Base-by-base conservation (phyloP, 2,329 filamentous ascomycete genomes). In the Coniochaeta pulveracea region DNA sequence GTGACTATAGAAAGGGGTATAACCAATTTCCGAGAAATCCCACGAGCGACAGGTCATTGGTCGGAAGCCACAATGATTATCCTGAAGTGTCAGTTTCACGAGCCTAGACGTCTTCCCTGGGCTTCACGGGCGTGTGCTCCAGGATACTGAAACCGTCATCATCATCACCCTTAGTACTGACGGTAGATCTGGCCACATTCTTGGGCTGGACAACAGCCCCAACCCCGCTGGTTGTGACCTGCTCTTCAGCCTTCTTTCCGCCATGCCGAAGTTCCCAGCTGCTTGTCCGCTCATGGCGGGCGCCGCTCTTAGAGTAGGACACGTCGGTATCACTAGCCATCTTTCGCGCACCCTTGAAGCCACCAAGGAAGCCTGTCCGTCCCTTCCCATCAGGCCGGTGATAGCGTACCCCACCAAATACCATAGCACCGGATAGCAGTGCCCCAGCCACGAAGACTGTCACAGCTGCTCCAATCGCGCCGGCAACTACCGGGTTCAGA, bases 201-300 rank as follows among this genome's bases (percentile, higher is more conserved):
- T 21, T 12, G 26, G 6, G 14, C 23, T 14, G 17, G 15, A 47
- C 44, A 12, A 42, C 48, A 11, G 37, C 47, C 24, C 34, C 48
- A 17, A 28, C 39, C 11, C 40, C 40, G 3, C 28, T 27, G 6
- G 33, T 32, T 29, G 11, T 23, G 8, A 19, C 28, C 9, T 15
- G 19, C 3, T 18, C 37, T 10, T 27, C 34, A 2, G 16, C 16
- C 10, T 12, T 26, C 24, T 31, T 39, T 10, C 17, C 42, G 11
- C 47, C 49, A 16, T 45, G 43, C 2, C 47, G 43, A 33, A 70
- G 47, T 41, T 70, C 66, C 66, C 66, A 69, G 44, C 65, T 68
- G 2, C 64, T 65, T 10, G 61, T 46, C 6, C 65, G 57, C 41
- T 63, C 64, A 21, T 67, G 61, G 4, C 52, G 51, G 4, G 42